Evolutionary conservation across 345 rosid genomes (phyloP), one percentile per base, ranked within the genome.

Genomic region (Eucalyptus pauciflora): DNA sequence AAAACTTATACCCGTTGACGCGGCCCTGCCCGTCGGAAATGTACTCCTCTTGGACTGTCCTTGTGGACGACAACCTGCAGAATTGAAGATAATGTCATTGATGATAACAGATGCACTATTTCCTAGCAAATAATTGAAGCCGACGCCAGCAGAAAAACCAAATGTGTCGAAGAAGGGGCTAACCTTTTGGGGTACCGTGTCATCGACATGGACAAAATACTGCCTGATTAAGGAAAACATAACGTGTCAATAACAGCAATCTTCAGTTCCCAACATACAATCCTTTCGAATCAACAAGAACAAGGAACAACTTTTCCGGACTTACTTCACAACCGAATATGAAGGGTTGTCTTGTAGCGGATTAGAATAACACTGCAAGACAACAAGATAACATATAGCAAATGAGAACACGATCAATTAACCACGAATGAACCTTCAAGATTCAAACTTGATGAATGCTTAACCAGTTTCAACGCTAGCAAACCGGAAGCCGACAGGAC

Each of bases 11-110:
- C 99, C 95, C 92, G 96, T 89, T 96, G 99, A 13, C 98, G 98
- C 17, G 99, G 99, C 88, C 99, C 99, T 54, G 99, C 99, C 79
- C 98, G 98, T 79, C 99, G 92, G 88, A 97, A 97, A 90, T 97
- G 99, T 85, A 90, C 91, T 58, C 99, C 99, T 93, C 98, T 95
- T 29, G 98, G 97, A 91, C 93, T 89, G 86, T 93, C 93, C 92
- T 93, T 95, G 62, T 96, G 98, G 89, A 95, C 98, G 91, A 95
- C 96, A 92, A 96, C 86, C 99, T 97, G 87, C 50, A 50, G 86
- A 58, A 89, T 15, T 56, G 69, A 37, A 86, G 62, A 10, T 45
- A 89, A 41, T 15, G 88, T 89, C 45, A 86, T 85, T 62, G 50
- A 60, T 56, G 24, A 46, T 51, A 9, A 29, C 86, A 49, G 48